Percentiles rank a stretch among this genome's conserved stretches.
Evolutionary conservation across 2,329 filamentous ascomycete genomes (phyloP).

Genomic region (Emergomyces africanus): DNA sequence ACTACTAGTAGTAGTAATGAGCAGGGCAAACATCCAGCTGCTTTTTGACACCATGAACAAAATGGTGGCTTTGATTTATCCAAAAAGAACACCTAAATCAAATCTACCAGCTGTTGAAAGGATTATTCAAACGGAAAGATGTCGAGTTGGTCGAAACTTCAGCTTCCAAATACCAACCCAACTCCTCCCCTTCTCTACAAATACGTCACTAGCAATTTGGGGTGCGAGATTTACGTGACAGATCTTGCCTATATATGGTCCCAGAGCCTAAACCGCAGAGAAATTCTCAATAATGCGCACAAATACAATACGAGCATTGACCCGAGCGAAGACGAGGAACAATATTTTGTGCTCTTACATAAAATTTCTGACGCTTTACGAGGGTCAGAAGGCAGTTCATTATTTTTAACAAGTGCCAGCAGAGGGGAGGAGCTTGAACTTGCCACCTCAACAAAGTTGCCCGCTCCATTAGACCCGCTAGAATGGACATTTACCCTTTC

Average conservation of each 20-base stretch:
- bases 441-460: slow-evolving; percentile 37
- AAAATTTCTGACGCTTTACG: slow-evolving; percentile 40
- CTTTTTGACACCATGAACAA: background rate
- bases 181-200: slow-evolving; percentile 29
- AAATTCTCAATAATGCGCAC: slow-evolving; percentile 38
- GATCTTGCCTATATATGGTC: slow-evolving; percentile 48
- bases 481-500: slow-evolving; percentile 40
- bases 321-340: slow-evolving; percentile 43
- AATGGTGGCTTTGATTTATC: background rate
- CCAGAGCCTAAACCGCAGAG: slow-evolving; percentile 33
- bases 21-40: background rate
- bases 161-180: slow-evolving; percentile 12
- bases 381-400: slow-evolving; percentile 19
- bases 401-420: slow-evolving; percentile 18
- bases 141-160: slow-evolving; percentile 24
- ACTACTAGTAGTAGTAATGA: no score
- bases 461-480: slow-evolving; percentile 40
- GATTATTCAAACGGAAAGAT: background rate
- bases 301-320: slow-evolving; percentile 44
- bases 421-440: slow-evolving; percentile 31
- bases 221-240: slow-evolving; percentile 43
- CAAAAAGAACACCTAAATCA: background rate
- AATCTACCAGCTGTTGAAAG: background rate
- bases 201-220: slow-evolving; percentile 21
- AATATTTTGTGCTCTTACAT: slow-evolving; percentile 43